Conservation (phyloP, 805 yeast genomes). For the Candida sakaeoensis region DNA sequence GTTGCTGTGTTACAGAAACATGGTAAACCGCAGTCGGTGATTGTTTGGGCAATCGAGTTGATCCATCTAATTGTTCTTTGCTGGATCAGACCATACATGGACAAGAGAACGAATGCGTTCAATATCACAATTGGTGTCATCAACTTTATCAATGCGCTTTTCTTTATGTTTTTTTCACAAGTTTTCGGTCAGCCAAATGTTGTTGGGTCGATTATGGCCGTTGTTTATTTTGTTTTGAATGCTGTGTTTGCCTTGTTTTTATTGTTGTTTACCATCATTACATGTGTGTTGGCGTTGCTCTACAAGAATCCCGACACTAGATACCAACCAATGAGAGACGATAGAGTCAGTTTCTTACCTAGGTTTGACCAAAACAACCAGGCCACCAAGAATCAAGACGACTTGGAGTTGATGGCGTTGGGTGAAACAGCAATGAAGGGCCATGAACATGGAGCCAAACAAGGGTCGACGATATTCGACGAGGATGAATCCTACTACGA, state of each 20-base stretch:
- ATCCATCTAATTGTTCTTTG: constrained; percentile 62
- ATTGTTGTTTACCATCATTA: constrained; percentile 79
- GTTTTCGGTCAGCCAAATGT: constrained; percentile 78
- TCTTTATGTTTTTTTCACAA: constrained; percentile 86
- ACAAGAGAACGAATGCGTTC: constrained; percentile 89
- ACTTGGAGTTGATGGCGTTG: constrained; percentile 66
- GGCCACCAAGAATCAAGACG: constrained; percentile 30
- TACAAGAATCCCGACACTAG: constrained; percentile 92
- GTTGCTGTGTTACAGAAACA: constrained; percentile 80
- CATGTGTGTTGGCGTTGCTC: constrained; percentile 79
- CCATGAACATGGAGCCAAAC: constrained; percentile 39
- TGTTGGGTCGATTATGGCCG: constrained; percentile 89
- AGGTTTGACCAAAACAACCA: constrained; percentile 39
- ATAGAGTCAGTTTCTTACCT: constrained; percentile 92
- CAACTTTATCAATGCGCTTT: constrained; percentile 75
- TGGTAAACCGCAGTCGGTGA: constrained; percentile 80
- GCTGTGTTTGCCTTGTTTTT: constrained; percentile 84
- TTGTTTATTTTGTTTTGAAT: constrained; percentile 83
- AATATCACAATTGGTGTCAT: constrained; percentile 82
- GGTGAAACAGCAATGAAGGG: constrained; percentile 70
- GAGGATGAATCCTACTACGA: constrained; percentile 9
- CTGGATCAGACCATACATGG: constrained; percentile 85
- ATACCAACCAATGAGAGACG: constrained; percentile 95
- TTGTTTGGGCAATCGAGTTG: constrained; percentile 73
- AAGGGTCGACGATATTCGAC: constrained; percentile 12